phyloP scores from a whole-genome alignment of 2,329 filamentous ascomycete genomes.

The Curvularia sp. region DNA sequence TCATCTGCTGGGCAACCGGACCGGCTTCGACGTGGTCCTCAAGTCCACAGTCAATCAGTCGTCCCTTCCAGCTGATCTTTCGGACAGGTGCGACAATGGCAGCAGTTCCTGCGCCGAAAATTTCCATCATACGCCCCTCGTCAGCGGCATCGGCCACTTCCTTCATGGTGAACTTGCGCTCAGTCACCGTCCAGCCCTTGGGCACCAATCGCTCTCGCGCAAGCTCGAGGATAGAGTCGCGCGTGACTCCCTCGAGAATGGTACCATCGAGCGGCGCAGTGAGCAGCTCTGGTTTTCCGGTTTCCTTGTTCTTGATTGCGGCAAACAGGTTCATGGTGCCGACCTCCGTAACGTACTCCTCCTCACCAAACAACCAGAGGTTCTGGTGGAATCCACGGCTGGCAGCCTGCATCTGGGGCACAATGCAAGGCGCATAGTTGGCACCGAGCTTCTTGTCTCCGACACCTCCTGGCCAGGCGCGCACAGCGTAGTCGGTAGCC shows the following conservation, averaged over 20 bases:
- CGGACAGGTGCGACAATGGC: constrained; percentile 92
- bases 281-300: constrained; percentile 87
- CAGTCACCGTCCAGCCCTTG: constrained; percentile 85
- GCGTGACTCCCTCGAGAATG: constrained; percentile 92
- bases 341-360: constrained; percentile 95
- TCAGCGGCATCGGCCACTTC: constrained; percentile 81
- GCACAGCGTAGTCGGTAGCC: constrained; percentile 94
- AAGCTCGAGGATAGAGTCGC: constrained; percentile 87
- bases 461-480: constrained; percentile 96
- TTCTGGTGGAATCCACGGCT: constrained; percentile 96
- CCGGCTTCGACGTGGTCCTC: constrained; percentile 84
- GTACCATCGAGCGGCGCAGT: constrained; percentile 97
- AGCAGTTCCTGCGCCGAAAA: constrained; percentile 92
- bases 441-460: constrained; percentile 98
- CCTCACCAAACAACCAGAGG: constrained; percentile 94
- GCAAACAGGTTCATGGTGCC: constrained; percentile 99
- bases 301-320: constrained; percentile 82
- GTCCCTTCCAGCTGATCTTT: constrained; percentile 85
- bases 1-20: constrained; percentile 83
- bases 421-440: constrained; percentile 98
- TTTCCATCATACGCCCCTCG: constrained; percentile 88
- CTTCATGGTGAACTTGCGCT: constrained; percentile 91
- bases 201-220: constrained; percentile 82
- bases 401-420: constrained; percentile 93
- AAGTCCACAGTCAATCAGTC: constrained; percentile 82